These are phyloP conservation scores for Amanita phalloides DNA, from an alignment of 768 basidiomycete species.

Conservation along the genomic window DNA sequence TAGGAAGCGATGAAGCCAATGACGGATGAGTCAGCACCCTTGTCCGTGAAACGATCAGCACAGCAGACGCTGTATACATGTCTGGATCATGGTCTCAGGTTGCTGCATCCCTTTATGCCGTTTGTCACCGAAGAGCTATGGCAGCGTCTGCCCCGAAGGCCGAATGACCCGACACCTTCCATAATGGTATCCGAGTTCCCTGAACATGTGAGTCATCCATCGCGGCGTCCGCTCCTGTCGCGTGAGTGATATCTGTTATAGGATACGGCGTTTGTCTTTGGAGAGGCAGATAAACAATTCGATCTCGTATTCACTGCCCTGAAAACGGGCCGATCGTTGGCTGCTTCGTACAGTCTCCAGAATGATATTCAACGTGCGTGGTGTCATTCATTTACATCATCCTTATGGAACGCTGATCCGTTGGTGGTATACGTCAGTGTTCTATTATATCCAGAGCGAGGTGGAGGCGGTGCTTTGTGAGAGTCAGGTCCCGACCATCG, in stretches of 20 bases:
- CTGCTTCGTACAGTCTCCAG: constrained; percentile 84
- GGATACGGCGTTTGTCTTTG: constrained; percentile 52
- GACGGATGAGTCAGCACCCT: constrained; percentile 68
- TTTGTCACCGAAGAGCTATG: constrained; percentile 98
- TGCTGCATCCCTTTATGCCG: constrained; percentile 98
- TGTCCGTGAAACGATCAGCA: constrained; percentile 61
- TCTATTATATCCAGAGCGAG: constrained; percentile 58
- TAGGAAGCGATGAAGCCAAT: constrained; percentile 99
- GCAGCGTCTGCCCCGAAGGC: constrained; percentile 87
- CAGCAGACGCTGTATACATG: constrained; percentile 96
- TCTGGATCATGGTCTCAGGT: constrained; percentile 78
- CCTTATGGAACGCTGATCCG: constrained; percentile 2
- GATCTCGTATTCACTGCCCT: constrained; percentile 76
- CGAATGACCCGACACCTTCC: constrained; percentile 71
- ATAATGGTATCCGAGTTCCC: constrained; percentile 91
- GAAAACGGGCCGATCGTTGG: constrained; percentile 72
- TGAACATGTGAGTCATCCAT: constrained; percentile 46
- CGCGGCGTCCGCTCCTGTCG: not conserved
- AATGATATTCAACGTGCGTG: constrained; percentile 68
- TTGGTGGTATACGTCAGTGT: constrained; percentile 38
- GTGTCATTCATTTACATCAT: not conserved
- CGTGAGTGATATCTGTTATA: constrained; percentile 14
- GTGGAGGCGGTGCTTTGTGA: constrained; percentile 58
- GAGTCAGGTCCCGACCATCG: constrained; percentile 65
- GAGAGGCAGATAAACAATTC: constrained; percentile 74